Percentiles rank a stretch among this genome's conserved stretches.
phyloP scores from a whole-genome alignment of 805 yeast species.

The Myxozyma nipponensis region DNA sequence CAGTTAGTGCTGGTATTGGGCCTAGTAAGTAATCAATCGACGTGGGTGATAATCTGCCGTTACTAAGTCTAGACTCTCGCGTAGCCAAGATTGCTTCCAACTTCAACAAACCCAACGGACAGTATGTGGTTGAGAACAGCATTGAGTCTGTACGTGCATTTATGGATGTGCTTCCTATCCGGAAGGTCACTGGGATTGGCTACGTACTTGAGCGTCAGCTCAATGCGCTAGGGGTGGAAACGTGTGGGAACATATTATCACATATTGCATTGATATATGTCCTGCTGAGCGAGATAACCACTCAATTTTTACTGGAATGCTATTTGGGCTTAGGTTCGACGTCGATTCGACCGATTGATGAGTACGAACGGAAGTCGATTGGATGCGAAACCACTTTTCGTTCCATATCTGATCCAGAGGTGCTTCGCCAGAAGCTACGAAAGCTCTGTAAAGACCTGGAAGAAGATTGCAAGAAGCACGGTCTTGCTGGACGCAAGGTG shows the following conservation, averaged over 20 bases:
- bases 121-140: conserved; percentile 18
- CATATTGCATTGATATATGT: conserved; percentile 9
- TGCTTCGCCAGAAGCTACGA: conserved; percentile 20
- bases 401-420: conserved; percentile 4
- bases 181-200: conserved; percentile 31
- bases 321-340: conserved; percentile 32
- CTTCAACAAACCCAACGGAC: conserved; percentile 32
- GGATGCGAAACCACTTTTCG: conserved; percentile 31
- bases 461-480: conserved; percentile 19
- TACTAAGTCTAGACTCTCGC: conserved; percentile 20
- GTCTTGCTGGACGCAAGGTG: conserved; percentile 28
- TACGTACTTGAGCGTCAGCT: conserved; percentile 31
- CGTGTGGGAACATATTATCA: conserved; percentile 27
- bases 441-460: conserved; percentile 23
- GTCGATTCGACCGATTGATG: conserved; percentile 22
- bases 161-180: conserved; percentile 24
- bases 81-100: conserved; percentile 33
- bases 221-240: conserved; percentile 24
- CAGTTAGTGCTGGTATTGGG: conserved; percentile 77
- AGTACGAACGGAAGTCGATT: conserved; percentile 29
- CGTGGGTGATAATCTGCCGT: not conserved
- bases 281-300: conserved; percentile 14
- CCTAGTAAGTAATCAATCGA: conserved; percentile 48
- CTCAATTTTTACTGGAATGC: conserved; percentile 24
- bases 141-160: conserved; percentile 26